Base-by-base conservation (phyloP, 352 stramenopile genomes). In the Globisporangium recalcitrans region DNA sequence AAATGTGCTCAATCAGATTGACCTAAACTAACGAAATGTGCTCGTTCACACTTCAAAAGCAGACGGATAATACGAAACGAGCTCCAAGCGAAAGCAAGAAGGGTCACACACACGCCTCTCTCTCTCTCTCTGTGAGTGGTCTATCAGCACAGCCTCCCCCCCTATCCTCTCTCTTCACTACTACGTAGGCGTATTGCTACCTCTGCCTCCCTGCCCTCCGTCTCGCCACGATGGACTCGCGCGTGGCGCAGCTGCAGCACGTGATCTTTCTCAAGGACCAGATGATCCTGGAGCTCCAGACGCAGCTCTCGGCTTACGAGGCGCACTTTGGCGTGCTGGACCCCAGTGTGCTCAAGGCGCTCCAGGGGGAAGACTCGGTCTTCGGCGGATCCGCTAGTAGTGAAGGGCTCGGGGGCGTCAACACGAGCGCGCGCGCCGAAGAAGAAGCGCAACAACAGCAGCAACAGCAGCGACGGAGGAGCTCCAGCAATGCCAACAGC, bases 241-340 rank as follows among this genome's bases (percentile, higher is more conserved):
- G 74, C 36, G 70, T 90, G 21, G 51, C 71, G 36, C 81, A 88
- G 71, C 77, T 93, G 52, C 81, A 93, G 69, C 81, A 89, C 47
- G 77, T 93, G 60, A 91, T 93, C 58, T 67, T 88, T 56, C 88
- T 91, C 70, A 93, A 93, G 64, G 84, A 93, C 64, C 67, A 88
- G 61, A 90, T 91, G 80, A 91, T 93, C 63, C 66, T 93, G 26
- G 74, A 84, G 59, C 70, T 93, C 16, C 80, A 90, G 73, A 84
- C 68, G 52, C 80, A 84, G 63, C 65, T 93, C 58, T 68, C 80
- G 38, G 82, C 75, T 48, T 93, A 93, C 63, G 60, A 67, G 46
- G 56, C 69, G 42, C 77, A 70, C 13, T 88, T 80, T 49, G 84
- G 84, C 31, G 62, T 70, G 32, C 62, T 93, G 5, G 71, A 84